Conservation (phyloP, 768 basidiomycete genomes). For the Pleurotus sapidus region DNA sequence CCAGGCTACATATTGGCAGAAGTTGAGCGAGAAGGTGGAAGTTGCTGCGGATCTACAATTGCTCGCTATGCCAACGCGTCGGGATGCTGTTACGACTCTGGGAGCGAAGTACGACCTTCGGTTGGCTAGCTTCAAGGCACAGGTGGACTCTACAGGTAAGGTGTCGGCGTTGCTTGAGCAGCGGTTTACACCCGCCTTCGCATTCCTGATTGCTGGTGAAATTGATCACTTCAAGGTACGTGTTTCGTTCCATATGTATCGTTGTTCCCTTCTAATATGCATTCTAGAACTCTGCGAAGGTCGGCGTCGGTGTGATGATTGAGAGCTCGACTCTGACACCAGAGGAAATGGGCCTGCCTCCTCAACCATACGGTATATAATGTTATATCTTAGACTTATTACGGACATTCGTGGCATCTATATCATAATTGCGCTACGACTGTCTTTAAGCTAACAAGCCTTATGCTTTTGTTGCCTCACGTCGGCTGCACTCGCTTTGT, state of each 20-base stretch:
- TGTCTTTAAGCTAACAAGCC: neutral
- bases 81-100: conserved; percentile 90
- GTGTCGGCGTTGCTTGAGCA: conserved; percentile 95
- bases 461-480: neutral
- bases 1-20: conserved; percentile 96
- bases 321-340: conserved; percentile 81
- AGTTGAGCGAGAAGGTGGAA: conserved; percentile 92
- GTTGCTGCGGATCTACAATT: conserved; percentile 94
- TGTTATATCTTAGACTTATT: conserved; percentile 18
- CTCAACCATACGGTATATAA: conserved; percentile 38
- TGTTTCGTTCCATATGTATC: conserved; percentile 7
- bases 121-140: conserved; percentile 90
- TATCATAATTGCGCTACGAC: conserved; percentile 7
- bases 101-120: conserved; percentile 98
- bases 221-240: conserved; percentile 97
- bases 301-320: conserved; percentile 97
- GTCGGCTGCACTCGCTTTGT: conserved; percentile 1
- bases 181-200: conserved; percentile 91
- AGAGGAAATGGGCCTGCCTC: conserved; percentile 77
- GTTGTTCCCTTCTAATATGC: conserved; percentile 3
- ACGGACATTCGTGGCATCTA: conserved; percentile 11
- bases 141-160: conserved; percentile 93
- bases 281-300: conserved; percentile 82
- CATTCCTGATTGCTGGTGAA: conserved; percentile 93
- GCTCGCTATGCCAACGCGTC: conserved; percentile 70